phyloP scores from a whole-genome alignment of 768 basidiomycete genomes.

The Postia placenta region DNA sequence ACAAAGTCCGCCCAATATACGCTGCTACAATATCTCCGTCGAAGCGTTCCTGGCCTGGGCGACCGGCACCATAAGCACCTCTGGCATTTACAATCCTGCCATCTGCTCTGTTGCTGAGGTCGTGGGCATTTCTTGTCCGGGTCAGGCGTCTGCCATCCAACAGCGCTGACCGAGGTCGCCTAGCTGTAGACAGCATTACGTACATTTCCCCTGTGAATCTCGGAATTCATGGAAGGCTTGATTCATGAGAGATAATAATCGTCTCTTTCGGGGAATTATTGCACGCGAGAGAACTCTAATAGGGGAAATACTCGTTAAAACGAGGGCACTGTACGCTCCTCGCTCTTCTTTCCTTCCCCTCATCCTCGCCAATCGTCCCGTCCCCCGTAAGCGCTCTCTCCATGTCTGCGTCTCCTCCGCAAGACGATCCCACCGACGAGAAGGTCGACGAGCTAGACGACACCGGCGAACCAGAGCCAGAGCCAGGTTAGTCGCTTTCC shows the following conservation, averaged over 20 bases:
- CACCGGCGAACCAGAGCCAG: conserved; percentile 32
- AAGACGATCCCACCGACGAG: conserved; percentile 47
- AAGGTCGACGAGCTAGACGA: conserved; percentile 57
- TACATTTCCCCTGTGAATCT: conserved; percentile 30
- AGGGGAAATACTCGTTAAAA: conserved; percentile 73
- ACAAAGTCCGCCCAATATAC: conserved; percentile 4
- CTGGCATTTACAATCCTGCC: too few species aligned
- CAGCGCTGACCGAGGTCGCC: conserved; percentile 5
- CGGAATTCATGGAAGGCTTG: conserved; percentile 17
- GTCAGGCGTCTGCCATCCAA: conserved; percentile 1
- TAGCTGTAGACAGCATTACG: conserved; percentile 36
- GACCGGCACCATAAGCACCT: too few species aligned
- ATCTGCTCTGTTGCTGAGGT: neutral
- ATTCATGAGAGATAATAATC: conserved; percentile 36
- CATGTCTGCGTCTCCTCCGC: conserved; percentile 62
- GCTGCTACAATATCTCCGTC: neutral
- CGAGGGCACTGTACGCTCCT: conserved; percentile 56
- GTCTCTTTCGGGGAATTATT: conserved; percentile 46
- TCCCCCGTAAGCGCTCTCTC: conserved; percentile 21
- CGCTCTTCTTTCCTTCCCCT: conserved; percentile 47
- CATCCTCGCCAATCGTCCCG: conserved; percentile 28
- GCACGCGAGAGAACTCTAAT: conserved; percentile 70
- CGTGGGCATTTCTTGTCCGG: neutral
- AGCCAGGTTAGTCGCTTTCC: conserved; percentile 23
- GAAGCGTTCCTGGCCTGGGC: conserved; percentile 7